Conservation (phyloP, 148 eudicot species). For the Cornus florida region DNA sequence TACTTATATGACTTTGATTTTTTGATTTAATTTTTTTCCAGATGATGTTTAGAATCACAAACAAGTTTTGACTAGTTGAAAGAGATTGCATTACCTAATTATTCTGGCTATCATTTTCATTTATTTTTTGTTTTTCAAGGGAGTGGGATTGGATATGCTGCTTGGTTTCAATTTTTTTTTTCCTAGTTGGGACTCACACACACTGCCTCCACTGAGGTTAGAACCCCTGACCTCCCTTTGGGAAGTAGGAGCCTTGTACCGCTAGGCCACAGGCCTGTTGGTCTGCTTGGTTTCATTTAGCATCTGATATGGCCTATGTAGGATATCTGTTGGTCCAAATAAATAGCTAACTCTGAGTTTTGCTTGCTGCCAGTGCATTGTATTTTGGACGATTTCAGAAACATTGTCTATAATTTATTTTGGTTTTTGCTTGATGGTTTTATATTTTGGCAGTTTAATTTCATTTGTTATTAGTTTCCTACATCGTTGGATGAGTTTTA, state of each 20-base stretch:
- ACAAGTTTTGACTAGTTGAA: background rate
- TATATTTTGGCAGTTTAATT: background rate
- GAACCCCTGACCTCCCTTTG: too few relatives aligned
- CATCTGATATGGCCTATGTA: background rate
- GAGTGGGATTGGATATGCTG: background rate
- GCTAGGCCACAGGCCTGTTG: too few relatives aligned
- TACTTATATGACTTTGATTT: constrained; percentile 24
- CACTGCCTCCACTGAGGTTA: too few relatives aligned
- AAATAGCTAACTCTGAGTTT: background rate
- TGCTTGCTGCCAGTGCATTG: background rate
- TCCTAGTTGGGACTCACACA: too few relatives aligned
- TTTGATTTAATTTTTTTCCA: background rate
- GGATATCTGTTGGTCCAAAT: background rate
- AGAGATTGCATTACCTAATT: background rate
- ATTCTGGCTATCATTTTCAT: background rate
- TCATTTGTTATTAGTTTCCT: background rate
- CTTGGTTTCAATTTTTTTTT: too few relatives aligned
- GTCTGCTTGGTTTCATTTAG: constrained; percentile 3
- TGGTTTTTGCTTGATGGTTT: background rate
- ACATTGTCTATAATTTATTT: background rate
- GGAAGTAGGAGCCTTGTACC: too few relatives aligned
- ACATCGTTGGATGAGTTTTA: background rate
- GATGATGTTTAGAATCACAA: background rate
- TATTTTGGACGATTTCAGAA: background rate
- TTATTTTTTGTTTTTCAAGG: background rate